phyloP scores from a whole-genome alignment of 139 green algal genomes.

The Haematococcus lacustris region DNA sequence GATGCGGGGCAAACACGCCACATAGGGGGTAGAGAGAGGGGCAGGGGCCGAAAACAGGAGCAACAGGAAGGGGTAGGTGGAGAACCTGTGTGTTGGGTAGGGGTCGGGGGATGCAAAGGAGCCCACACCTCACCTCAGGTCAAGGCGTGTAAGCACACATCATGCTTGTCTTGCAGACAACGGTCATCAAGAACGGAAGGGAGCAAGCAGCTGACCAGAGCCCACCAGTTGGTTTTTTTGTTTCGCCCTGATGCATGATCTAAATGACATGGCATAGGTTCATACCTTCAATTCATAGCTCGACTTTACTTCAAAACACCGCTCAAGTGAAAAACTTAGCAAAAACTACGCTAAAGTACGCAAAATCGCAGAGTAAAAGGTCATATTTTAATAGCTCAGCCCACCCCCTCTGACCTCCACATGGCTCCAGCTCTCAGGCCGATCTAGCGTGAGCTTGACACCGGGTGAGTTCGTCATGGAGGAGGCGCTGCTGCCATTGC shows the following conservation, averaged over 20 bases:
- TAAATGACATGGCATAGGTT: too few species aligned
- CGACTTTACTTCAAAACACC: too few species aligned
- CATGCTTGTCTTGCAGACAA: too few species aligned
- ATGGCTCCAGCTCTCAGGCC: conserved; percentile 2
- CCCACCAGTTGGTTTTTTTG: too few species aligned
- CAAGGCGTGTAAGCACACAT: too few species aligned
- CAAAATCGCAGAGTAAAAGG: not conserved
- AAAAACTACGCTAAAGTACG: not conserved
- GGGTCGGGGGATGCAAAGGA: not conserved
- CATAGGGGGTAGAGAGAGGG: not conserved
- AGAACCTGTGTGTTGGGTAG: not conserved
- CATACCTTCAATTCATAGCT: too few species aligned
- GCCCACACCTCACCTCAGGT: too few species aligned
- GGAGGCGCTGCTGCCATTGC: too few species aligned
- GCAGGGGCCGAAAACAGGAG: not conserved
- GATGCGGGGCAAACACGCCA: not conserved
- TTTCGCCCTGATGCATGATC: too few species aligned
- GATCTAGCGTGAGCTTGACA: not conserved
- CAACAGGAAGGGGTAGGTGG: not conserved
- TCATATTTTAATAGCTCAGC: not conserved
- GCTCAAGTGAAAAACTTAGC: not conserved
- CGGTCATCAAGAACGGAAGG: too few species aligned
- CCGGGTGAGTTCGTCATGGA: too few species aligned
- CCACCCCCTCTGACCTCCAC: not conserved
- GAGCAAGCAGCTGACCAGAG: too few species aligned